Evolutionary conservation across 306 rosid genomes (phyloP).

Genomic region (Medicago ruthenica): DNA sequence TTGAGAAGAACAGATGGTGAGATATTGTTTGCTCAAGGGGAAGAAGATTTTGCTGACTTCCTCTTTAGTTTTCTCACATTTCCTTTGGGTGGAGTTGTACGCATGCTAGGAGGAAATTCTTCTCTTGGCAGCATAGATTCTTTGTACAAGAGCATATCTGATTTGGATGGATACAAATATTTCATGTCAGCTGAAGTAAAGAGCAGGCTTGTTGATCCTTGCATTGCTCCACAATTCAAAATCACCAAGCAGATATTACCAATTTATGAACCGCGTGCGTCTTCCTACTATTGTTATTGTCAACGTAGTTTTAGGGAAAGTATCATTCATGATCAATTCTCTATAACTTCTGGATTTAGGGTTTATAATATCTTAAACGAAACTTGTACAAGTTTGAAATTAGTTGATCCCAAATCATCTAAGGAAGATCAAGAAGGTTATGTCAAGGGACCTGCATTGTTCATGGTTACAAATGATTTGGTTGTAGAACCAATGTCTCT

Average conservation of each 20-base stretch:
- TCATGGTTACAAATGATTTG: slow-evolving; percentile 34
- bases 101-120: not conserved
- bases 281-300: not conserved
- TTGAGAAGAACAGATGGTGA: not conserved
- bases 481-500: slow-evolving; percentile 5
- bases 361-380: not conserved
- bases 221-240: not conserved
- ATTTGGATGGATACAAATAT: not conserved
- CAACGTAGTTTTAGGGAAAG: not conserved
- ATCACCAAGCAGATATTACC: not conserved
- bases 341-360: not conserved
- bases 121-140: not conserved
- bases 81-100: slow-evolving; percentile 21
- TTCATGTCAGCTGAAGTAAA: not conserved
- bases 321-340: not conserved
- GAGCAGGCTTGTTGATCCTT: not conserved
- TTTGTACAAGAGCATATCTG: slow-evolving; percentile 7
- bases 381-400: not conserved
- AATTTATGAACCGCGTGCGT: not conserved
- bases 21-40: slow-evolving; percentile 31
- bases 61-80: slow-evolving; percentile 20
- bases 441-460: slow-evolving; percentile 21
- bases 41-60: slow-evolving; percentile 34
- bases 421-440: slow-evolving; percentile 1
- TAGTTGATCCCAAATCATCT: slow-evolving; percentile 13